Percentiles rank a stretch among this genome's conserved stretches.
Conservation (phyloP, 176 grass and related monocot species). For the Tillandsia fasciculata region DNA sequence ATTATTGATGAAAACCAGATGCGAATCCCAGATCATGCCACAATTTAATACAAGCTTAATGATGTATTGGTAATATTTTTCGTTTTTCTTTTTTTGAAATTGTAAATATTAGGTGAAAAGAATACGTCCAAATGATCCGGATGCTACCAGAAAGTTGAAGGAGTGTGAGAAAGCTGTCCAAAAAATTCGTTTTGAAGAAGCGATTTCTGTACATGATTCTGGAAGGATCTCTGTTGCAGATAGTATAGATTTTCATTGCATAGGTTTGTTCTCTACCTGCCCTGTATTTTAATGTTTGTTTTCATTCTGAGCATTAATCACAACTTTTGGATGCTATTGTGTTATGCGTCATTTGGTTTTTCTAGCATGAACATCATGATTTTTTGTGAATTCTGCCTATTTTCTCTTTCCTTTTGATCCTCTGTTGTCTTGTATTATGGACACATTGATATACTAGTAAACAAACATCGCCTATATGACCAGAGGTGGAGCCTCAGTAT, state of each 20-base stretch:
- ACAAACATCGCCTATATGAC: constrained; percentile 9
- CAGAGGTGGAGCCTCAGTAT: constrained; percentile 63
- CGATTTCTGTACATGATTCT: constrained; percentile 51
- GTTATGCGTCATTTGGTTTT: background rate
- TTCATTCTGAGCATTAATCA: background rate
- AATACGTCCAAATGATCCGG: constrained; percentile 71
- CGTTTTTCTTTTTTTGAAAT: background rate
- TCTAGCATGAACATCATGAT: background rate
- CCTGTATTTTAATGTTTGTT: constrained; percentile 17
- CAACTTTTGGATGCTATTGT: no score
- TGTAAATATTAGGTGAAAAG: constrained; percentile 60
- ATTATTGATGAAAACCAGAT: no score
- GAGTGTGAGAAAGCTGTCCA: constrained; percentile 94
- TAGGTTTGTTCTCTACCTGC: constrained; percentile 36
- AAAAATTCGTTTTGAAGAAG: constrained; percentile 83
- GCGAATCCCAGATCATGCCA: no score
- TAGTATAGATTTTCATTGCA: constrained; percentile 57
- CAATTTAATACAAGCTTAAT: background rate
- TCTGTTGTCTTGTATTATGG: no score
- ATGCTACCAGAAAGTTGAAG: constrained; percentile 83
- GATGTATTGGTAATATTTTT: background rate
- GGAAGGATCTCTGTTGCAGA: constrained; percentile 39
- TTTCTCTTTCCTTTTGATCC: background rate
- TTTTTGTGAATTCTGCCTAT: background rate
- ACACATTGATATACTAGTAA: background rate